Evolutionary conservation across 2,329 filamentous ascomycete genomes (phyloP).

Genomic region (Nothophoma quercina): DNA sequence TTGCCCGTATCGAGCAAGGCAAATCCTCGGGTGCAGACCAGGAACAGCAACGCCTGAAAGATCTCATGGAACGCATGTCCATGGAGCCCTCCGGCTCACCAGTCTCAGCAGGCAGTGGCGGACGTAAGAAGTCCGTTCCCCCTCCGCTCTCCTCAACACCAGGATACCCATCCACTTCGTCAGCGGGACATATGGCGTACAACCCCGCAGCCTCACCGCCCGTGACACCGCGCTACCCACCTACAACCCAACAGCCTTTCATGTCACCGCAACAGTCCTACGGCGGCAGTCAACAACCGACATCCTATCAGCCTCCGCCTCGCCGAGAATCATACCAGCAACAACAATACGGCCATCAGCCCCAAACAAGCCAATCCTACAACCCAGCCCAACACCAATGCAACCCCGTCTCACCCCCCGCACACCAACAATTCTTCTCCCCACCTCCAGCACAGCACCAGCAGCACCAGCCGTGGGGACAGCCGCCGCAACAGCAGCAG

Average conservation of each 20-base stretch:
- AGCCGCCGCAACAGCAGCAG: constrained; percentile 56
- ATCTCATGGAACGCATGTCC: constrained; percentile 94
- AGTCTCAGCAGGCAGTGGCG: constrained; percentile 37
- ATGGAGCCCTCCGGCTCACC: constrained; percentile 65
- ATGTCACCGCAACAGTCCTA: constrained; percentile 44
- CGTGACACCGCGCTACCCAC: constrained; percentile 56
- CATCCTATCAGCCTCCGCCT: constrained; percentile 39
- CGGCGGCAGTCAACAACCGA: constrained; percentile 30
- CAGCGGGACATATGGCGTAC: constrained; percentile 55
- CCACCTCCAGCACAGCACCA: constrained; percentile 54
- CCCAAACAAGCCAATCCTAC: constrained; percentile 47
- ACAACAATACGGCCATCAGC: constrained; percentile 29
- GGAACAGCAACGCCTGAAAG: constrained; percentile 84
- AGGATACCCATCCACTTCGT: constrained; percentile 47
- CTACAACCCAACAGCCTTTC: constrained; percentile 41
- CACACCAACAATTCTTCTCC: constrained; percentile 65
- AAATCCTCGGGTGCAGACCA: constrained; percentile 77
- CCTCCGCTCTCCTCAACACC: constrained; percentile 47
- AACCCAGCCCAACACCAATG: constrained; percentile 55
- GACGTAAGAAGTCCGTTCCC: constrained; percentile 49
- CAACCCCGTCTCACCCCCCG: constrained; percentile 59
- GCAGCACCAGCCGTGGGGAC: constrained; percentile 63
- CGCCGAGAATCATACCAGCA: constrained; percentile 46
- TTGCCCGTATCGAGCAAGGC: constrained; percentile 85
- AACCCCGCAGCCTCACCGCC: constrained; percentile 58